Conservation (phyloP, 208 protist species). For the Blechomonas ayalai region DNA sequence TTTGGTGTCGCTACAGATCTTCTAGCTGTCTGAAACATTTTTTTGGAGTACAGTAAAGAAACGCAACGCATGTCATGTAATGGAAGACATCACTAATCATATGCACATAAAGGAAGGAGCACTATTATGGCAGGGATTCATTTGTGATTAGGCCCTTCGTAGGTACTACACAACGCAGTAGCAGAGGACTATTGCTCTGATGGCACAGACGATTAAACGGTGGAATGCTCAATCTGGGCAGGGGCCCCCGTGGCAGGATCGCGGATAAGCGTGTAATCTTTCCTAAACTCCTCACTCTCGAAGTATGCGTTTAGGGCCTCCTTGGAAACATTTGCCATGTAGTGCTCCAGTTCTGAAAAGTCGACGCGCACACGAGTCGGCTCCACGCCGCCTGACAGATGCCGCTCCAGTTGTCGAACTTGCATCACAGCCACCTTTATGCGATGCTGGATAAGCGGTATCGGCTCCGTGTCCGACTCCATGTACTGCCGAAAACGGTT, state of each 20-base stretch:
- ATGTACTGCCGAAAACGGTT: constrained; percentile 81
- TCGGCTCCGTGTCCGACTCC: constrained; percentile 76
- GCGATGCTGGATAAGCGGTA: constrained; percentile 83
- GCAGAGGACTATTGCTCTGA: too few relatives aligned
- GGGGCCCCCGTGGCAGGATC: constrained; percentile 61
- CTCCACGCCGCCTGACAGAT: constrained; percentile 72
- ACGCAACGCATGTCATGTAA: too few relatives aligned
- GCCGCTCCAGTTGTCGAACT: constrained; percentile 78
- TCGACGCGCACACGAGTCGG: constrained; percentile 74
- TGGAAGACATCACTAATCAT: too few relatives aligned
- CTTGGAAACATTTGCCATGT: constrained; percentile 70
- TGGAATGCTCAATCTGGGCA: constrained; percentile 73
- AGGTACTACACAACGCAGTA: too few relatives aligned
- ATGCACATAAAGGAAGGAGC: too few relatives aligned
- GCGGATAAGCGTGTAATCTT: constrained; percentile 77
- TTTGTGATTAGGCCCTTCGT: too few relatives aligned
- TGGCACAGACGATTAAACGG: too few relatives aligned
- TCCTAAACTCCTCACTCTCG: constrained; percentile 69
- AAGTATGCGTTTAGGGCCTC: constrained; percentile 80
- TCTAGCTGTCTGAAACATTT: too few relatives aligned
- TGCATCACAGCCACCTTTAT: constrained; percentile 75
- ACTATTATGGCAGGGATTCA: too few relatives aligned
- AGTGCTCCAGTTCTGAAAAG: constrained; percentile 68
- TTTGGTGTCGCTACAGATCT: too few relatives aligned
- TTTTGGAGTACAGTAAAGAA: too few relatives aligned